Percentiles rank a stretch among this genome's conserved stretches.
Evolutionary conservation across 1,284 basidiomycete genomes (phyloP).

Genomic region (Erythrobasidium hasegawianum): DNA sequence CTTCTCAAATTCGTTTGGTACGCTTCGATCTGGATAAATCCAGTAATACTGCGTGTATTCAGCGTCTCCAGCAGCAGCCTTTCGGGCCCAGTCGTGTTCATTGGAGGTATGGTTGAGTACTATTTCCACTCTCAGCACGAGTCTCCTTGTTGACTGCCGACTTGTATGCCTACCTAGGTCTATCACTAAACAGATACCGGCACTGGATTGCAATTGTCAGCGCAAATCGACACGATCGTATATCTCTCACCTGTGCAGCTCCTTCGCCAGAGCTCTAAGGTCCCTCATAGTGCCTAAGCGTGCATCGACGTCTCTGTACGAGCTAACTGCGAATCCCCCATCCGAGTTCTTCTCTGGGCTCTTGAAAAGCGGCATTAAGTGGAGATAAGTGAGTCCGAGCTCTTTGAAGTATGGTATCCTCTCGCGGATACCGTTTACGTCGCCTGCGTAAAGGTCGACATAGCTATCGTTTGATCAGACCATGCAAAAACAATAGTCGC

Average conservation of each 20-base stretch:
- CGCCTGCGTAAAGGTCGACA: slow-evolving; percentile 37
- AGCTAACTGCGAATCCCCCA: slow-evolving; percentile 32
- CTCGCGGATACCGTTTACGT: slow-evolving; percentile 24
- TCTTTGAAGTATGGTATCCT: slow-evolving; percentile 39
- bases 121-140: neutral
- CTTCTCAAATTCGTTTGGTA: neutral
- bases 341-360: slow-evolving; percentile 34
- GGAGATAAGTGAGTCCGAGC: slow-evolving; percentile 39
- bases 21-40: slow-evolving; percentile 15
- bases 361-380: slow-evolving; percentile 37
- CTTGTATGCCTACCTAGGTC: slow-evolving; percentile 1
- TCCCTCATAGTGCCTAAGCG: slow-evolving; percentile 23
- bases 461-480: slow-evolving; percentile 18
- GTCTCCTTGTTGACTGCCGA: neutral
- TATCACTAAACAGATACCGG: slow-evolving; percentile 24
- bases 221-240: neutral
- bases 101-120: slow-evolving; percentile 25
- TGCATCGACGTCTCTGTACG: slow-evolving; percentile 18
- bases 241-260: slow-evolving; percentile 15
- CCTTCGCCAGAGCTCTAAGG: slow-evolving; percentile 21
- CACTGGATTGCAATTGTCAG: neutral
- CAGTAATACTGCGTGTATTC: slow-evolving; percentile 19
- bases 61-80: slow-evolving; percentile 9
- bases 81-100: slow-evolving; percentile 26
- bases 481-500: neutral